Evolutionary conservation across 2,329 filamentous ascomycete genomes (phyloP), one percentile per base, ranked within the genome.

Genomic region (Ramularia collo-cygni): DNA sequence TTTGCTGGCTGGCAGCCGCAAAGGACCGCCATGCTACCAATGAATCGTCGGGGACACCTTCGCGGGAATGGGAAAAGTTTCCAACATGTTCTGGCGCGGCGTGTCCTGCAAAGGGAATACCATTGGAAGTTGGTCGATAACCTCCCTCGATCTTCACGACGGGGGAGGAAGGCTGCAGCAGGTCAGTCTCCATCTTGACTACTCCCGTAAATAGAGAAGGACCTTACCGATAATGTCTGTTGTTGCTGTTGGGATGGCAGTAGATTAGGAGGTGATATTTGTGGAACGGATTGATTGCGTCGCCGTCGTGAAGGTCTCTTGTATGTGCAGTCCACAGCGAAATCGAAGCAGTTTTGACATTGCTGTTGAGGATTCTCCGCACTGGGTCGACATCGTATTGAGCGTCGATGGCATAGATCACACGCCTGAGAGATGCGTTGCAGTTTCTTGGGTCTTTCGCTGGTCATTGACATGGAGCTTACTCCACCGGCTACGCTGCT

Each of bases 301-400:
- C 53, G 44, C 8, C 66, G 61, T 38, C 67, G 65, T 9, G 61
- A 61, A 5, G 68, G 67, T 19, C 69, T 61, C 33, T 68, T 58
- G 51, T 67, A 72, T 10, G 67, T 72, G 52, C 71, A 75, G n/a
- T 59, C 52, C 33, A 71, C 64, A 35, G 62, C 65, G 50, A 72
- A 75, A 45, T 74, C 68, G 17, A 60, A 57, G 54, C 70, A 73
- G 37, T 70, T 74, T 54, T 72, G 67, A 52, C 71, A 74, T 38
- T 63, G 57, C 21, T 55, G 37, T 12, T 53, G 45, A 16, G 54
- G 43, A 50, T 64, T 58, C 32, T 64, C 60, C 5, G 52, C 52
- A 41, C 57, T 61, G 12, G 57, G 60, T 32, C 58, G 58, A 48
- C 70, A 73, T 39, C 66, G 61, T 14, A 71, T 71, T 49, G 65